A percentile compares a stretch with the other conserved stretches of the same genome.
Conservation (phyloP, 331 rosid genomes). For the Acacia pycnantha region DNA sequence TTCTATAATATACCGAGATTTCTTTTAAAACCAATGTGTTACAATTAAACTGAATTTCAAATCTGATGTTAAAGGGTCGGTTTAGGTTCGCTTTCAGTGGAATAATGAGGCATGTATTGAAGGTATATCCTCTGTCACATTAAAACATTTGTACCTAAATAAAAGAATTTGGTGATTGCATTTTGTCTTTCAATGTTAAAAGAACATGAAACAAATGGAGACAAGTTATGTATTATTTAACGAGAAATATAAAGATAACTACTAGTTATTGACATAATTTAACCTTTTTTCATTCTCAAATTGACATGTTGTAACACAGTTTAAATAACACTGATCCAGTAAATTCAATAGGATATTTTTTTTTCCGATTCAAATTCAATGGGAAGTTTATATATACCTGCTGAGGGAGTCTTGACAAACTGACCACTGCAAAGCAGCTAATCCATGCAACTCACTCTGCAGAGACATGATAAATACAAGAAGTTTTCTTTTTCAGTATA, state of each 20-base stretch:
- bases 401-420: constrained; percentile 14
- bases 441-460: constrained; percentile 19
- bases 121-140: background rate
- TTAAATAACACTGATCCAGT: background rate
- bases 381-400: background rate
- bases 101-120: background rate
- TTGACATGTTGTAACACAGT: constrained; percentile 12
- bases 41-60: background rate
- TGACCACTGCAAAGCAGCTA: constrained; percentile 18
- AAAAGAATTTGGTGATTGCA: background rate
- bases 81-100: background rate
- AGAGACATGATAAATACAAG: background rate
- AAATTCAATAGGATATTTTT: background rate
- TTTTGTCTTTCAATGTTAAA: background rate
- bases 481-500: constrained; percentile 23
- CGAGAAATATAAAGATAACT: background rate
- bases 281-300: background rate
- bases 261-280: background rate
- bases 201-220: background rate
- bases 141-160: background rate
- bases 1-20: background rate
- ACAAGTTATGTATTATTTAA: background rate
- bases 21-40: background rate
- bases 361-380: background rate
- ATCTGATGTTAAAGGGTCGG: background rate